These are phyloP conservation scores for Phytophthora colocasiae DNA, from an alignment of 352 stramenopile species.

Conservation along the genomic window DNA sequence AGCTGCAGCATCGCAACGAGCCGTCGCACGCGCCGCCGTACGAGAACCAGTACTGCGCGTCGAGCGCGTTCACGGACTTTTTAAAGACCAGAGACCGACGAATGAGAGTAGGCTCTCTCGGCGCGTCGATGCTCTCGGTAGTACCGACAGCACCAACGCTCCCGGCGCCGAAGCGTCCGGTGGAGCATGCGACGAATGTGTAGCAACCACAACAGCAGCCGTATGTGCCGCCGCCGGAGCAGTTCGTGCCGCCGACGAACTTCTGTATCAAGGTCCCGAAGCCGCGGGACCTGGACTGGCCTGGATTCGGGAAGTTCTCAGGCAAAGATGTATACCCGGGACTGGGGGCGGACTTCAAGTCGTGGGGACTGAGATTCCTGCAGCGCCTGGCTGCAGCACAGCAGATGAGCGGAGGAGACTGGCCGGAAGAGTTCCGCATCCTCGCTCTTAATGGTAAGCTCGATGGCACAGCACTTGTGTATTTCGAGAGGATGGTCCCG, in stretches of 20 bases:
- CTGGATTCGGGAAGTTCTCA: neutral
- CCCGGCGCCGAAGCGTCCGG: neutral
- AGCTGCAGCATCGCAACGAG: neutral
- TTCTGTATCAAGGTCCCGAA: slow-evolving; percentile 5
- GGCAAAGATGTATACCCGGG: slow-evolving; percentile 3
- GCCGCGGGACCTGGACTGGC: slow-evolving; percentile 1
- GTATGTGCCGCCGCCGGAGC: neutral
- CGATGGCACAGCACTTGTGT: slow-evolving; percentile 1
- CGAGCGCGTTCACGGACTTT: slow-evolving; percentile 10
- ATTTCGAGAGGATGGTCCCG: slow-evolving; percentile 9
- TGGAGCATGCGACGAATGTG: neutral
- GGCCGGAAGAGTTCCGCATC: slow-evolving; percentile 3
- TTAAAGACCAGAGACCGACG: neutral
- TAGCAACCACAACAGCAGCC: neutral
- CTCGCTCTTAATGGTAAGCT: slow-evolving; percentile 3
- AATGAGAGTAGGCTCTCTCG: neutral
- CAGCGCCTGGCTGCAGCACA: slow-evolving; percentile 1
- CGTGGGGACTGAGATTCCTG: slow-evolving; percentile 7
- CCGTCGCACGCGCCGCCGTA: neutral
- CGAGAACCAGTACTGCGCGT: neutral
- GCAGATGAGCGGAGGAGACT: slow-evolving; percentile 2
- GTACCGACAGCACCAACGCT: neutral
- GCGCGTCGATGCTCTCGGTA: neutral
- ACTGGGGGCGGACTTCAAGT: slow-evolving; percentile 2
- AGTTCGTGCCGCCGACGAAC: slow-evolving; percentile 8